Evolutionary conservation across 768 basidiomycete species (phyloP).

Genomic region (Mycena filopes): DNA sequence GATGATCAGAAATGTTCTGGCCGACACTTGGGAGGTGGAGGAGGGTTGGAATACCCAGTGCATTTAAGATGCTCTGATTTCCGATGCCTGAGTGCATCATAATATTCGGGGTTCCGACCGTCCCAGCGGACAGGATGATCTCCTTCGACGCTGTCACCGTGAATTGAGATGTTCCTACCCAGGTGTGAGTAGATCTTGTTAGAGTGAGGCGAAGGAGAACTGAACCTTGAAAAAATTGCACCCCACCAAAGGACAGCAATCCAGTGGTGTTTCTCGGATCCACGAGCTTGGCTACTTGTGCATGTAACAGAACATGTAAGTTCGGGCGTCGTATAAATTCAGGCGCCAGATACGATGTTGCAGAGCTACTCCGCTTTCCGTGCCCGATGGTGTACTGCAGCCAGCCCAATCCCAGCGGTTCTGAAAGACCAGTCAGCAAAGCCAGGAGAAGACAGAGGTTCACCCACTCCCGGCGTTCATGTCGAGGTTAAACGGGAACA

Average conservation of each 20-base stretch:
- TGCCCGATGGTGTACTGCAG: conserved; percentile 35
- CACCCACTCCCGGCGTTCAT: conserved; percentile 42
- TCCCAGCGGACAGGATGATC: too few relatives aligned
- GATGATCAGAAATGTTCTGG: not conserved
- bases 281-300: conserved; percentile 33
- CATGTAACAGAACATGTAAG: conserved; percentile 40
- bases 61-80: not conserved
- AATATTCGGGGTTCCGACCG: not conserved
- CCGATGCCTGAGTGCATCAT: not conserved
- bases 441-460: too few relatives aligned
- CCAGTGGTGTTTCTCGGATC: not conserved
- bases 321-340: conserved; percentile 39
- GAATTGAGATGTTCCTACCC: not conserved
- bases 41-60: not conserved
- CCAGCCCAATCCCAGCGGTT: conserved; percentile 33
- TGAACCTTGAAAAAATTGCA: conserved; percentile 24
- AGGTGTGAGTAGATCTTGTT: not conserved
- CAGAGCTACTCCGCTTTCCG: conserved; percentile 36
- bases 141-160: not conserved
- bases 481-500: conserved; percentile 39
- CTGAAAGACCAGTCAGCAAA: too few relatives aligned
- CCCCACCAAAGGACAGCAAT: not conserved
- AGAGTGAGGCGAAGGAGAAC: not conserved
- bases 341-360: conserved; percentile 41
- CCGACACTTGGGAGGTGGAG: not conserved